Conservation (phyloP, 2,329 filamentous ascomycete genomes). For the Cytospora leucostoma region DNA sequence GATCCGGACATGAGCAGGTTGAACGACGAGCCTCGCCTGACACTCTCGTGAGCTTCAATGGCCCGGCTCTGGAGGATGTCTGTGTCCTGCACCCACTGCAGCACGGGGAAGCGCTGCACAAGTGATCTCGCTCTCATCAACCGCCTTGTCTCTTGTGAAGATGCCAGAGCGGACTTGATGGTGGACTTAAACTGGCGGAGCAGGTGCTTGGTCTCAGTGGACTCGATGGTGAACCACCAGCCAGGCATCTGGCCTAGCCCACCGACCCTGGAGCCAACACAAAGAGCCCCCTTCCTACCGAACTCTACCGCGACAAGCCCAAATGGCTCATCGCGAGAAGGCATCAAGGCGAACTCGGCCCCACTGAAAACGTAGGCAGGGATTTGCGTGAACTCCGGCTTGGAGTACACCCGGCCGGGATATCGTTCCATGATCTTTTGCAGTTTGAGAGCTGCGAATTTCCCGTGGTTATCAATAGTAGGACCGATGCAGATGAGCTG, state of each 20-base stretch:
- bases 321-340: constrained; percentile 69
- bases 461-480: constrained; percentile 66
- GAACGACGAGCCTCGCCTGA: constrained; percentile 12
- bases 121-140: constrained; percentile 65
- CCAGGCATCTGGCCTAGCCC: constrained; percentile 71
- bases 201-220: constrained; percentile 61
- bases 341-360: constrained; percentile 68
- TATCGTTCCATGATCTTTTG: constrained; percentile 65
- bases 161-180: constrained; percentile 59
- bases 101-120: constrained; percentile 65
- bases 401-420: constrained; percentile 66
- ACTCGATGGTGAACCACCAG: constrained; percentile 62
- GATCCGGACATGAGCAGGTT: constrained; percentile 13
- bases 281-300: constrained; percentile 65
- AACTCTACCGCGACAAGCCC: constrained; percentile 70
- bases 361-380: constrained; percentile 68
- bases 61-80: constrained; percentile 61
- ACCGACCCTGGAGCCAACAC: constrained; percentile 65
- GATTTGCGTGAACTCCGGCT: constrained; percentile 66
- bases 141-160: constrained; percentile 54
- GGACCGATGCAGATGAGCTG: constrained; percentile 65
- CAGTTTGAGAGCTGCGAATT: constrained; percentile 65
- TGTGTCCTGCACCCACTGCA: constrained; percentile 64
- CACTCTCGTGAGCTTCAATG: constrained; percentile 41
- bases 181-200: constrained; percentile 65